Evolutionary conservation across 306 rosid species (phyloP), one percentile per base, ranked within the genome.

Genomic region (Quercus ilex): DNA sequence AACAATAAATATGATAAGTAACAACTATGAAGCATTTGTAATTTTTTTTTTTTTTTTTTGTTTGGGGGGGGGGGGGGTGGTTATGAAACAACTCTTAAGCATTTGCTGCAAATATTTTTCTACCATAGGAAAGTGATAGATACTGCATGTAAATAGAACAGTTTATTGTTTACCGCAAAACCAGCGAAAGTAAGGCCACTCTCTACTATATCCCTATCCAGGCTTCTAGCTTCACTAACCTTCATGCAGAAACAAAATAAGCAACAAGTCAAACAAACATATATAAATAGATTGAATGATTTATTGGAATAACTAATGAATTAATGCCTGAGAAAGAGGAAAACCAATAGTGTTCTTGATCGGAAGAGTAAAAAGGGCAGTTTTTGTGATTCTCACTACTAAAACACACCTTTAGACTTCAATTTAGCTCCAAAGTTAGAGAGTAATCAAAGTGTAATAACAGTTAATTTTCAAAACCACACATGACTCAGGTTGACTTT

Each of bases 191-290:
- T 90, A 75, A 95, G 97, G 70, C 86, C 91, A 77, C 76, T 95
- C 91, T 95, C 99, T 81, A 91, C 99, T n/a, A 74, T 51, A 78
- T 93, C 99, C 91, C 99, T 91, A 68, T 95, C 99, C 97, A 95
- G 77, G 93, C 92, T 87, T 90, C 99, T 89, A 74, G 98, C 99
- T 93, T 93, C 99, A 84, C 98, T 91, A 86, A 95, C 98, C 99
- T 95, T 89, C 93, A 90, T 38, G 46, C 75, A 78, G 77, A 57
- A 82, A 78, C 65, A 72, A 58, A 84, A 77, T 72, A 72, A 84
- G 80, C 81, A 82, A 57, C 55, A 80, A 56, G 23, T 8, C 12
- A 77, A 74, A 67, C 53, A 82, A 21, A 23, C 46, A 70, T 18
- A 49, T 30, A 59, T n/a, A 76, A 5, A 55, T 49, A 33, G 46